A percentile compares a stretch with the other conserved stretches of the same genome.
phyloP scores from a whole-genome alignment of 345 rosid genomes.

The Rhodamnia rubescens region DNA sequence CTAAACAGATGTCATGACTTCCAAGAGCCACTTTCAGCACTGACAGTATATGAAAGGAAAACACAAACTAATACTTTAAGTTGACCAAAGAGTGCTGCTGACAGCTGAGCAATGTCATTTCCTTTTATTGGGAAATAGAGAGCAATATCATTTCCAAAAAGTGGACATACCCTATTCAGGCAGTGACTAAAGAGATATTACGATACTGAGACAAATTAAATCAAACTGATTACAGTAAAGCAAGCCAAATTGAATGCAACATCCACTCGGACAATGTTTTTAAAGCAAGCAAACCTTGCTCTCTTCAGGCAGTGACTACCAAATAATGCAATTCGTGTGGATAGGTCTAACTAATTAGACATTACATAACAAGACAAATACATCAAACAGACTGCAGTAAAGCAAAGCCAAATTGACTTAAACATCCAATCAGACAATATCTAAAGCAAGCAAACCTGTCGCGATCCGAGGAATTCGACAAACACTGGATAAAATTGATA shows the following conservation, averaged over 20 bases:
- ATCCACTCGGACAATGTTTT: not conserved
- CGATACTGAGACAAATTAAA: not conserved
- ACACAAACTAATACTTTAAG: not conserved
- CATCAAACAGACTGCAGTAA: not conserved
- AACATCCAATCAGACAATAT: not conserved
- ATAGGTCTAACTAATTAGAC: no score
- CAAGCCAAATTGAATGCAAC: not conserved
- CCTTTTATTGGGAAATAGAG: not conserved
- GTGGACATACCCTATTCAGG: constrained; percentile 14
- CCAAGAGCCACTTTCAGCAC: not conserved
- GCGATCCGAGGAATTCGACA: constrained; percentile 55
- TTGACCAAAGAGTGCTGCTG: not conserved
- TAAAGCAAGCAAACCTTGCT: constrained; percentile 19
- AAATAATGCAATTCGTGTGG: no score
- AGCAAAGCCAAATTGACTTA: not conserved
- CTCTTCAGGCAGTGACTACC: no score
- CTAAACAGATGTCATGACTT: not conserved
- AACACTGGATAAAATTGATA: constrained; percentile 85
- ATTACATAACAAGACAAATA: no score
- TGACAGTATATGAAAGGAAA: not conserved
- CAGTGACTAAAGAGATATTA: not conserved
- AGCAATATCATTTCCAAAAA: not conserved
- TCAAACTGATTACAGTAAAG: not conserved
- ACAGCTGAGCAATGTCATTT: not conserved
- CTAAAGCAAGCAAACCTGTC: constrained; percentile 35